Base-by-base conservation (phyloP, 805 yeast genomes). In the Pichia kluyveri region DNA sequence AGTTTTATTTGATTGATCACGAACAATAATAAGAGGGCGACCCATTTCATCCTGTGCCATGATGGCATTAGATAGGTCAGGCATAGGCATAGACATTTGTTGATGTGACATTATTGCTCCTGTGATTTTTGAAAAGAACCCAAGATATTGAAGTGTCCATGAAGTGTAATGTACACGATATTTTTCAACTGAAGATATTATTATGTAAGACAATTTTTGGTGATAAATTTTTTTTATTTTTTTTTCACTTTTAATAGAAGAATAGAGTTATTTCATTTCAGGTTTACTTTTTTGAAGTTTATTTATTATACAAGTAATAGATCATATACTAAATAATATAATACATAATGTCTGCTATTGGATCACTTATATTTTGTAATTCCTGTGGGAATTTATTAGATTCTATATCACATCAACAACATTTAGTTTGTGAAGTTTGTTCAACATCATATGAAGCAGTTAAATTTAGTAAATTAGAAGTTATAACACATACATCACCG, bases 21-120 rank as follows among this genome's bases (percentile, higher is more conserved):
- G 81, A 46, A 93, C 99, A 64, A 93, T 93, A 62, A 93, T 91
- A 65, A 93, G 88, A 19, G 99, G 99, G 68, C 99, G 83, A 19
- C 99, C 99, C 90, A 86, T 87, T 68, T 93, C 99, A 66, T 93
- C 99, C 69, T 91, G 99, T 4, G 99, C 98, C 72, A 93, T 88
- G 59, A 93, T 89, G 68, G 99, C 99, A 62, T 95, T 93, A 57
- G 98, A 90, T 77, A 93, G 73, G 67, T 93, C 99, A 39, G 96
- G 96, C 85, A 80, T 76, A 42, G 68, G 70, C 67, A 69, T 65
- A 43, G 52, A 53, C 52, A 56, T 57, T 44, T 59, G 68, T 27
- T 48, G 51, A 15, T 34, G 37, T 8, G 51, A 43, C 48, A 42
- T 44, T 23, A 23, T 44, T 41, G 18, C 11, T 4, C 10, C 10